Evolutionary conservation across 176 grass and related monocot species (phyloP), one percentile per base, ranked within the genome.

Genomic region (Stipa capillata): DNA sequence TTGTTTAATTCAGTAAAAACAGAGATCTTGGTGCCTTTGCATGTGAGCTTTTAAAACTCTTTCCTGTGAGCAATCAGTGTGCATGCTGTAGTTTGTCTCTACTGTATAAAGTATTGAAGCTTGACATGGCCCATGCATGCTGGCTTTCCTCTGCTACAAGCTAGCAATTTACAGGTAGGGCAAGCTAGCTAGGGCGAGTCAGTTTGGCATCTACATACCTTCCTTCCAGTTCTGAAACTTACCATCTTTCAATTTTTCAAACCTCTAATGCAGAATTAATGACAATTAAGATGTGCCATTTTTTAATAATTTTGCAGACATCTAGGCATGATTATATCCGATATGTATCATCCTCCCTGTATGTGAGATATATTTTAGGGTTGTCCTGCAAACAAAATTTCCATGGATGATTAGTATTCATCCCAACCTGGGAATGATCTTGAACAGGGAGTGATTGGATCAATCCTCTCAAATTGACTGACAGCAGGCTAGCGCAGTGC

Each of bases 381-480:
- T n/a, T n/a, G n/a, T n/a, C n/a, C n/a, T n/a, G n/a, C n/a, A n/a
- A n/a, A n/a, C n/a, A n/a, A n/a, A 2, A 52, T 77, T 23, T 79
- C 53, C 33, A 77, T 31, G 24, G 44, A 69, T 11, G 40, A 58
- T 9, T 45, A 39, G 6, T 36, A n/a, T 57, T 11, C 34, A 57
- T 89, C 44, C 53, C 15, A 81, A 94, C 92, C 92, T 94, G 88
- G 45, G 79, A 73, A 40, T 57, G 76, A 35, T 78, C 74, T 58
- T 88, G 83, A 47, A 83, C 56, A 20, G 92, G 88, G 34, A 80
- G 71, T 56, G 85, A 78, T 60, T 86, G 85, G 25, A 78, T 42
- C 27, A 84, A 39, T 44, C 85, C 70, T 81, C 86, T 76, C 76
- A 94, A 65, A 73, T 91, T 86, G 36, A 94, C 92, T n/a, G 92